Percentiles rank a stretch among this genome's conserved stretches.
phyloP scores from a whole-genome alignment of 768 basidiomycete genomes.

The Xerocomellus dryophilus region DNA sequence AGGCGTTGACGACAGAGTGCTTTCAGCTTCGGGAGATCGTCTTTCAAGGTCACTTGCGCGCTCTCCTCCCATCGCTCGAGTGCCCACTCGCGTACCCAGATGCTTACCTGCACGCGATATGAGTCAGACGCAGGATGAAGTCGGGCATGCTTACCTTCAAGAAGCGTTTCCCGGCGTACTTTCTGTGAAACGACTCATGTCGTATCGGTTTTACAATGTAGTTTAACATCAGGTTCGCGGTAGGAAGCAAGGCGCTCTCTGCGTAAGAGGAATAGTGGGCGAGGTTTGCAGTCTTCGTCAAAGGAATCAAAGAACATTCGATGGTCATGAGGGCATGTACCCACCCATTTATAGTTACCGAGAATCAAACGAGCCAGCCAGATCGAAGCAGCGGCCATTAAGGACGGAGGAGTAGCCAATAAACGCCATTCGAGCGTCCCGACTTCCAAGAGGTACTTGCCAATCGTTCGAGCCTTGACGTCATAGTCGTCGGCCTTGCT shows the following conservation, averaged over 20 bases:
- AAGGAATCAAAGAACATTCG: slow-evolving; percentile 11
- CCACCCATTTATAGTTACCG: slow-evolving; percentile 83
- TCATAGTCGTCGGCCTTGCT: slow-evolving; percentile 95
- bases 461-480: slow-evolving; percentile 78
- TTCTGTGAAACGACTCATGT: slow-evolving; percentile 81
- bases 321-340: slow-evolving; percentile 25
- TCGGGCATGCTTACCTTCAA: slow-evolving; percentile 57
- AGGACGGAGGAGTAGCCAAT: slow-evolving; percentile 67
- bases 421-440: slow-evolving; percentile 78
- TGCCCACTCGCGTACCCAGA: slow-evolving; percentile 82
- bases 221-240: slow-evolving; percentile 84
- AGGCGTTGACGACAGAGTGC: slow-evolving; percentile 18
- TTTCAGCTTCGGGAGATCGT: slow-evolving; percentile 45
- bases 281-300: slow-evolving; percentile 68
- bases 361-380: slow-evolving; percentile 84
- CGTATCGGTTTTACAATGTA: slow-evolving; percentile 72
- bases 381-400: slow-evolving; percentile 78
- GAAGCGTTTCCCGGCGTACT: slow-evolving; percentile 83
- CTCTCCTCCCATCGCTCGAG: slow-evolving; percentile 68
- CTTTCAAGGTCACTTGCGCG: slow-evolving; percentile 52
- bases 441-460: slow-evolving; percentile 90
- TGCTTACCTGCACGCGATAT: neutral
- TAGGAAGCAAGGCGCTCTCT: slow-evolving; percentile 74
- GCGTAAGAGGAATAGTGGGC: slow-evolving; percentile 86
- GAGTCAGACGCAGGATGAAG: neutral